A percentile compares a stretch with the other conserved stretches of the same genome.
These are phyloP conservation scores for Discostella stelligera DNA, from an alignment of 352 stramenopile species.

Conservation along the genomic window DNA sequence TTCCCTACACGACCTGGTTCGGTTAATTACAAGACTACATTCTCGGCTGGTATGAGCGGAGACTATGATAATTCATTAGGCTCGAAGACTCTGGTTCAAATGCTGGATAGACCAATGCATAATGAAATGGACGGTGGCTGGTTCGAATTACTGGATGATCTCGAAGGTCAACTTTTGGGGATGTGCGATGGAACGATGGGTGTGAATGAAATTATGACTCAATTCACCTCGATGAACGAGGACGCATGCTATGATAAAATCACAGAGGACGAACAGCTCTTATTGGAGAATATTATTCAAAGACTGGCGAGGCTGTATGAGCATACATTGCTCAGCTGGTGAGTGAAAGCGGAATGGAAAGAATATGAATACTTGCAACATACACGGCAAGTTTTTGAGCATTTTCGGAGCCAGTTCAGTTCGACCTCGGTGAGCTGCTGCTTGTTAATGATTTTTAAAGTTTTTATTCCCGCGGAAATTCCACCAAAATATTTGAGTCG, in stretches of 20 bases:
- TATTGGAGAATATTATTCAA: constrained; percentile 72
- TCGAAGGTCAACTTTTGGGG: constrained; percentile 74
- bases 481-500: no score
- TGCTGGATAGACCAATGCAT: constrained; percentile 75
- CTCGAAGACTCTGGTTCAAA: constrained; percentile 63
- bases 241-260: constrained; percentile 54
- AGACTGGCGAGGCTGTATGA: constrained; percentile 74
- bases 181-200: constrained; percentile 67
- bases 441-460: no score
- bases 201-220: constrained; percentile 73
- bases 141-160: constrained; percentile 73
- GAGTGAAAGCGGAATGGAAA: constrained; percentile 14
- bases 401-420: no score
- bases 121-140: constrained; percentile 60
- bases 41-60: constrained; percentile 41
- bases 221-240: constrained; percentile 57
- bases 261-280: constrained; percentile 52
- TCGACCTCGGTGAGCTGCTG: no score
- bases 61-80: constrained; percentile 41
- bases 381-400: no score
- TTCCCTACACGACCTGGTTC: constrained; percentile 56
- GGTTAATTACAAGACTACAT: constrained; percentile 66
- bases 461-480: no score
- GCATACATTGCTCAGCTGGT: constrained; percentile 79
- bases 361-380: background rate